Conservation (phyloP, 192 early-diverging fungal genomes). For the Phycomyces nitens region DNA sequence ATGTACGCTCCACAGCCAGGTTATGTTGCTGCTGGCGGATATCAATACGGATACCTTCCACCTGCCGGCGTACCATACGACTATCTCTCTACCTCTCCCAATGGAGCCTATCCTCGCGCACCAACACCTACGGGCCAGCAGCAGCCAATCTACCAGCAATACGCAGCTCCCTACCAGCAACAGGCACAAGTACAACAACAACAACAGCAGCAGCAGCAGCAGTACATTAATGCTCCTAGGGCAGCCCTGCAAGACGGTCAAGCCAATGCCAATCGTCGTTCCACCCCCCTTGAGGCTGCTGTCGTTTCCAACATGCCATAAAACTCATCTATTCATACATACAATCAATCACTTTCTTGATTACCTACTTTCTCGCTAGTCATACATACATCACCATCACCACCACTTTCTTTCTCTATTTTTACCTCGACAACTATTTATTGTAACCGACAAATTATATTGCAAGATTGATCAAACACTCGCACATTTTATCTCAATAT, state of each 20-base stretch:
- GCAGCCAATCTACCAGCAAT: neutral
- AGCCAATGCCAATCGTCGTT: too few species aligned
- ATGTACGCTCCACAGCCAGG: neutral
- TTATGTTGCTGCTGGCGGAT: neutral
- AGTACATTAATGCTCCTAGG: neutral
- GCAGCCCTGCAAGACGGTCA: too few species aligned
- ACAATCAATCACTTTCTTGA: neutral
- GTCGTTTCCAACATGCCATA: too few species aligned
- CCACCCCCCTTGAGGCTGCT: too few species aligned
- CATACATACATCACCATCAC: too few species aligned
- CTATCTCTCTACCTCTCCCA: neutral
- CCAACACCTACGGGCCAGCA: neutral
- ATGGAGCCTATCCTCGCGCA: neutral
- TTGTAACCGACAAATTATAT: too few species aligned
- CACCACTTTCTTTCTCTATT: too few species aligned
- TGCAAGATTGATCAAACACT: too few species aligned
- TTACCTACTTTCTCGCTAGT: neutral
- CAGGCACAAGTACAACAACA: neutral
- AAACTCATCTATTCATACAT: neutral
- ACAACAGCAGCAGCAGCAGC: constrained; percentile 4
- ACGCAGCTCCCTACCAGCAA: neutral
- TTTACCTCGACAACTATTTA: too few species aligned
- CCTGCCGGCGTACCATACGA: neutral
- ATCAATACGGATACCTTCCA: neutral
- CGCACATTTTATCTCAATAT: too few species aligned